Base-by-base conservation (phyloP, 257 asterid species). In the Penstemon newberryi region DNA sequence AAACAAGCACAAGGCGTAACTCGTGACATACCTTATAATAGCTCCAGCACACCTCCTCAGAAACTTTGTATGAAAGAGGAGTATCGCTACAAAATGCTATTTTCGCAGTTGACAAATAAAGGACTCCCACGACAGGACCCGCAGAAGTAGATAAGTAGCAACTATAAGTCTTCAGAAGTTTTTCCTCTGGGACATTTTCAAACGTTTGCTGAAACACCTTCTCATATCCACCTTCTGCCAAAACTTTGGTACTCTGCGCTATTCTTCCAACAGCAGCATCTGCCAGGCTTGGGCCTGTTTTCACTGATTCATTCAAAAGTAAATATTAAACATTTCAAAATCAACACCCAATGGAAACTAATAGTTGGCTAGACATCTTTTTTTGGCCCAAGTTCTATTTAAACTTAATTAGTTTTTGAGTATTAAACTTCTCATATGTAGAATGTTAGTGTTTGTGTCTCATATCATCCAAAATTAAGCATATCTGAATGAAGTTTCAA, bases 191-290 rank as follows among this genome's bases (percentile, higher is more conserved):
- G 62, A 77, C 81, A 70, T 75, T 88, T 80, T 86, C 97, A 75
- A 93, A 93, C 40, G 97, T 86, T 80, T 90, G 90, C 70, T 76
- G 86, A 57, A 85, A 93, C 43, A 93, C 80, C 70, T 93, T 90
- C 73, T 90, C 99, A 58, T 93, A 90, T 39, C 97, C 99, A 69
- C 97, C 99, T 86, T 93, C 99, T 11, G 97, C 85, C 75, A 93
- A 78, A 73, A 88, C 84, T 82, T 86, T 93, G 50, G 97, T 87
- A 57, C 97, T 64, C 78, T 87, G 97, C 11, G 97, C 92, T 70
- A 93, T 86, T 76, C 85, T 90, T 55, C 95, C 96, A 69, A 90
- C 86, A 50, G 97, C 97, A 61, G 97, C 97, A 79, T 93, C 99
- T 69, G 95, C 77, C 56, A 93, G 10, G 74, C 96, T 93, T 47